phyloP scores from a whole-genome alignment of 176 grass and related monocot genomes.

The Oryza glaberrima region DNA sequence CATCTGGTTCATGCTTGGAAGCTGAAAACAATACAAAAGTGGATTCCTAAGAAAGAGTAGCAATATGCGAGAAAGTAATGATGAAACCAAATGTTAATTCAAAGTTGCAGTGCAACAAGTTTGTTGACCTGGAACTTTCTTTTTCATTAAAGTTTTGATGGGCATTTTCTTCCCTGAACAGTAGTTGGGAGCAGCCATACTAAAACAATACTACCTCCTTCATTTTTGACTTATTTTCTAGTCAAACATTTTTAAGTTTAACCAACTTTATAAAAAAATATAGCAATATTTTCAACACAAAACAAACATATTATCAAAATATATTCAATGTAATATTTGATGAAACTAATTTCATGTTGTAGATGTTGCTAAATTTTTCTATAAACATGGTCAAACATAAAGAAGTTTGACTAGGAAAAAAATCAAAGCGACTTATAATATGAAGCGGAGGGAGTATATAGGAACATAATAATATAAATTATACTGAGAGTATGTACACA shows the following conservation, averaged over 20 bases:
- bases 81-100: neutral
- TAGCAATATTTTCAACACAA: no score
- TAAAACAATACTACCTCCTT: neutral
- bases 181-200: neutral
- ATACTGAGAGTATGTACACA: neutral
- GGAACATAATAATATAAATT: neutral
- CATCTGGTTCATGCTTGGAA: slow-evolving; percentile 88
- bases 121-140: neutral
- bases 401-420: no score
- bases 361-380: no score
- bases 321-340: no score
- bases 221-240: no score
- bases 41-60: slow-evolving; percentile 6
- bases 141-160: slow-evolving; percentile 3
- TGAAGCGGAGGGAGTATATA: neutral
- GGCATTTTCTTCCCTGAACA: neutral
- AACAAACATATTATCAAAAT: no score
- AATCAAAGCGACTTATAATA: no score
- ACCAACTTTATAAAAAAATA: no score
- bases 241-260: no score
- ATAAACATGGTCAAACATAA: no score
- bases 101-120: slow-evolving; percentile 15
- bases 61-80: slow-evolving; percentile 9
- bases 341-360: no score
- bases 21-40: slow-evolving; percentile 39